Evolutionary conservation across 1,284 basidiomycete genomes (phyloP).

Genomic region (Mycosarcoma mackinlayi): DNA sequence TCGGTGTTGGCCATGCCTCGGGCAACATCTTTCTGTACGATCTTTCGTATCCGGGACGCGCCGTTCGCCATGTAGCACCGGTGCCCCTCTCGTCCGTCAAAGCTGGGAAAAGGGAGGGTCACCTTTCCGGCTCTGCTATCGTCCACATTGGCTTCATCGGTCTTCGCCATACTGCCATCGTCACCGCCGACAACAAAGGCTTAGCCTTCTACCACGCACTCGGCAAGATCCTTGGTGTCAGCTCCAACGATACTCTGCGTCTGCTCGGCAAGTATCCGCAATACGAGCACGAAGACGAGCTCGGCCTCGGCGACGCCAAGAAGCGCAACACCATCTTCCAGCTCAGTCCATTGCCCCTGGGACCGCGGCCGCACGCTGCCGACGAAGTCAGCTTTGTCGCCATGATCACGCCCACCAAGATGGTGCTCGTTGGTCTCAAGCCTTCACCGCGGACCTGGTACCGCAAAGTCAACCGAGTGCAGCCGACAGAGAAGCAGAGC

Average conservation of each 20-base stretch:
- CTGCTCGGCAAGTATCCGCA: conserved; percentile 85
- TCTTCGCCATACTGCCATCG: conserved; percentile 89
- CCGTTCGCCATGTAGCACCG: conserved; percentile 78
- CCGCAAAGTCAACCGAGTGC: conserved; percentile 38
- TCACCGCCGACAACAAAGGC: conserved; percentile 89
- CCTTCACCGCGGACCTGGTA: conserved; percentile 92
- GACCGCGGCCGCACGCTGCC: conserved; percentile 78
- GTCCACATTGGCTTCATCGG: conserved; percentile 90
- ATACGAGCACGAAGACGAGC: conserved; percentile 40
- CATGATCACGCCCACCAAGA: conserved; percentile 86
- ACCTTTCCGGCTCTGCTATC: conserved; percentile 86
- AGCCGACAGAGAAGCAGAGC: conserved; percentile 13
- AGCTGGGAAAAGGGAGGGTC: conserved; percentile 91
- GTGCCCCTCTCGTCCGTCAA: conserved; percentile 76
- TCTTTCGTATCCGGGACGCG: conserved; percentile 75
- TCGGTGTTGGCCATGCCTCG: conserved; percentile 86
- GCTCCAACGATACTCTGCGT: conserved; percentile 91
- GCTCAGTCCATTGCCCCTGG: conserved; percentile 85
- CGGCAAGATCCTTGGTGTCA: conserved; percentile 93
- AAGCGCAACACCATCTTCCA: conserved; percentile 75
- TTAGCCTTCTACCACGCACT: conserved; percentile 95
- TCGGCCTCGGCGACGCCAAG: conserved; percentile 27
- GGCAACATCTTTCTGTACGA: conserved; percentile 91
- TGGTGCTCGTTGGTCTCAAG: conserved; percentile 92
- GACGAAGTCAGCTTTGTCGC: conserved; percentile 88